These are phyloP conservation scores for Chalciporus piperatoides DNA, from an alignment of 1,284 basidiomycete genomes.

Conservation along the genomic window DNA sequence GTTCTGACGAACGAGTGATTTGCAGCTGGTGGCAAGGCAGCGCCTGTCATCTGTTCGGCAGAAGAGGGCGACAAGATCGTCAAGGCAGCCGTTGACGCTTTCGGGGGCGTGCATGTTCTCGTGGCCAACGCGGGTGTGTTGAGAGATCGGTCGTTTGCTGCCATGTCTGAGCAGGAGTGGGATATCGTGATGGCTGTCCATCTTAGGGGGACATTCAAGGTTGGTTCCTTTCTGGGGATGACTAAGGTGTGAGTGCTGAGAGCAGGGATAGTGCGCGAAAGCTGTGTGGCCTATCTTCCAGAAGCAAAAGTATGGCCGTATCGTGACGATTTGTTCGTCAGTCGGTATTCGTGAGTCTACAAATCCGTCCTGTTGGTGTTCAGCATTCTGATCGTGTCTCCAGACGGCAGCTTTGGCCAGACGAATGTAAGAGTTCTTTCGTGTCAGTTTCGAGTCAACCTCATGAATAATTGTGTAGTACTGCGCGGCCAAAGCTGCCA, in stretches of 20 bases:
- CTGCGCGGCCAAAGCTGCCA: slow-evolving; percentile 90
- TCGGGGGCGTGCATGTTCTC: slow-evolving; percentile 86
- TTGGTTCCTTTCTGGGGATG: slow-evolving; percentile 18
- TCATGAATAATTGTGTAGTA: slow-evolving; percentile 48
- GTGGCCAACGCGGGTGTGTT: slow-evolving; percentile 96
- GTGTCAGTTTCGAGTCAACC: not conserved
- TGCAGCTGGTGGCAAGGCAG: slow-evolving; percentile 85
- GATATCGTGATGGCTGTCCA: slow-evolving; percentile 89
- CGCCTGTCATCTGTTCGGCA: slow-evolving; percentile 81
- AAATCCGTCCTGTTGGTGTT: not conserved
- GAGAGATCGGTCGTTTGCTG: slow-evolving; percentile 87
- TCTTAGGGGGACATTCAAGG: slow-evolving; percentile 77
- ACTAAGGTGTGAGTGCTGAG: slow-evolving; percentile 5
- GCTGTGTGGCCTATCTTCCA: slow-evolving; percentile 98
- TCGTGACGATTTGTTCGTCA: slow-evolving; percentile 90
- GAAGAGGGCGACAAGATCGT: slow-evolving; percentile 92
- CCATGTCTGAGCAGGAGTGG: slow-evolving; percentile 93
- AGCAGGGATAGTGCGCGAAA: slow-evolving; percentile 65
- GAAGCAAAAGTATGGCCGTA: slow-evolving; percentile 96
- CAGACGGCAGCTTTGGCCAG: slow-evolving; percentile 94
- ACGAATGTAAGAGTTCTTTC: slow-evolving; percentile 54
- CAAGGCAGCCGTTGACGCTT: slow-evolving; percentile 83
- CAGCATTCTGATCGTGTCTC: slow-evolving; percentile 2
- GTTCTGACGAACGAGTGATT: not conserved
- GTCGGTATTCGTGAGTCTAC: slow-evolving; percentile 80